phyloP scores from a whole-genome alignment of 805 yeast species.

The Lipomyces orientalis region DNA sequence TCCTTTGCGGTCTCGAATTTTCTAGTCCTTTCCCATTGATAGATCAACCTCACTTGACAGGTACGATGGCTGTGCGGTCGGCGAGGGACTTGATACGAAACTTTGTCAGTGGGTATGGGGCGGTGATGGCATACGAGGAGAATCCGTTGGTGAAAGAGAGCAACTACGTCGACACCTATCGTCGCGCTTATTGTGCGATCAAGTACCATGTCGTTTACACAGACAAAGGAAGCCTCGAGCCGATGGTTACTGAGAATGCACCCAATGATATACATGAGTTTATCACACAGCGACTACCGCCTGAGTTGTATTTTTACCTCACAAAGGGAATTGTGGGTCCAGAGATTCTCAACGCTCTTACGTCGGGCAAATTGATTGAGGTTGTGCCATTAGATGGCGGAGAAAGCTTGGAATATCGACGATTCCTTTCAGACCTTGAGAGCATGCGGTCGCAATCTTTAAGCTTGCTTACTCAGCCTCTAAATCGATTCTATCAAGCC shows the following conservation, averaged over 20 bases:
- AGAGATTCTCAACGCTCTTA: conserved; percentile 67
- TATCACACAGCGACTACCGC: conserved; percentile 82
- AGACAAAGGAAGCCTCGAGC: conserved; percentile 69
- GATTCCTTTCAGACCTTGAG: conserved; percentile 51
- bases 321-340: conserved; percentile 75
- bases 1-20: conserved; percentile 77
- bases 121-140: conserved; percentile 38
- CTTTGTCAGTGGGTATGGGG: conserved; percentile 43
- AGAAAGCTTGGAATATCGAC: conserved; percentile 60
- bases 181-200: conserved; percentile 70
- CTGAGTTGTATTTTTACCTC: conserved; percentile 80
- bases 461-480: conserved; percentile 69
- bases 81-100: conserved; percentile 43
- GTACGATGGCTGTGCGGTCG: conserved; percentile 34
- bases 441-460: conserved; percentile 63
- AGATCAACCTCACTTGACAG: conserved; percentile 33
- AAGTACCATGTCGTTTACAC: conserved; percentile 77
- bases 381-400: conserved; percentile 42
- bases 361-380: conserved; percentile 55
- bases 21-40: conserved; percentile 69
- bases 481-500: conserved; percentile 84
- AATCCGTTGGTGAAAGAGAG: conserved; percentile 22
- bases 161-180: conserved; percentile 55
- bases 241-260: conserved; percentile 56
- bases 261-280: conserved; percentile 85